phyloP scores from a whole-genome alignment of 257 asterid species.

The Forsythia viridissima region DNA sequence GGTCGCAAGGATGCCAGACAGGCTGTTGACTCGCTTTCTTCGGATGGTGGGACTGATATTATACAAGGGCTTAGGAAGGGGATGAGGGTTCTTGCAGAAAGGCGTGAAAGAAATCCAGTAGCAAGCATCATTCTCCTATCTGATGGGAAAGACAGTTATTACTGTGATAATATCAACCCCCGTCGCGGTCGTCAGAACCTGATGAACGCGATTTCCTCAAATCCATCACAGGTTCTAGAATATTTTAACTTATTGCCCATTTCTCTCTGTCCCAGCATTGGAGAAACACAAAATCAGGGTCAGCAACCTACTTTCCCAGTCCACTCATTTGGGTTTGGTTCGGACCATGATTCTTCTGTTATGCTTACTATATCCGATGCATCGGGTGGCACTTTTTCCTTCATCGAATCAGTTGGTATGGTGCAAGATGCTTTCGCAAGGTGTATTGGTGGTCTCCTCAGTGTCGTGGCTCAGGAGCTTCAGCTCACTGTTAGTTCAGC shows the following conservation, averaged over 20 bases:
- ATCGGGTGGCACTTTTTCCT: slow-evolving; percentile 48
- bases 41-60: slow-evolving; percentile 32
- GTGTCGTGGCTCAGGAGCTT: slow-evolving; percentile 41
- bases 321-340: slow-evolving; percentile 43
- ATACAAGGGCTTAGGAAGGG: slow-evolving; percentile 30
- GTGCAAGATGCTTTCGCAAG: slow-evolving; percentile 43
- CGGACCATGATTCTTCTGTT: slow-evolving; percentile 37
- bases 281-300: slow-evolving; percentile 1
- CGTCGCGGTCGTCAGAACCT: slow-evolving; percentile 14
- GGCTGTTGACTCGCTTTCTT: slow-evolving; percentile 26
- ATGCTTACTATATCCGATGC: slow-evolving; percentile 43
- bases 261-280: slow-evolving; percentile 14
- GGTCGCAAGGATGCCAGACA: slow-evolving; percentile 35
- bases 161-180: background rate
- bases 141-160: slow-evolving; percentile 36
- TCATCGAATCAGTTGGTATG: slow-evolving; percentile 35
- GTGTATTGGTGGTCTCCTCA: slow-evolving; percentile 48
- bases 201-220: background rate
- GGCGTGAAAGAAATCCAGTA: slow-evolving; percentile 33
- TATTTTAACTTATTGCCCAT: slow-evolving; percentile 24
- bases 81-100: slow-evolving; percentile 28
- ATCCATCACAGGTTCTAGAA: background rate
- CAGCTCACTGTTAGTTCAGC: slow-evolving; percentile 26
- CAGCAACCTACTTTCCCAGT: slow-evolving; percentile 24
- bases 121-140: slow-evolving; percentile 34